phyloP scores from a whole-genome alignment of 768 basidiomycete genomes.

The Terana coerulea region DNA sequence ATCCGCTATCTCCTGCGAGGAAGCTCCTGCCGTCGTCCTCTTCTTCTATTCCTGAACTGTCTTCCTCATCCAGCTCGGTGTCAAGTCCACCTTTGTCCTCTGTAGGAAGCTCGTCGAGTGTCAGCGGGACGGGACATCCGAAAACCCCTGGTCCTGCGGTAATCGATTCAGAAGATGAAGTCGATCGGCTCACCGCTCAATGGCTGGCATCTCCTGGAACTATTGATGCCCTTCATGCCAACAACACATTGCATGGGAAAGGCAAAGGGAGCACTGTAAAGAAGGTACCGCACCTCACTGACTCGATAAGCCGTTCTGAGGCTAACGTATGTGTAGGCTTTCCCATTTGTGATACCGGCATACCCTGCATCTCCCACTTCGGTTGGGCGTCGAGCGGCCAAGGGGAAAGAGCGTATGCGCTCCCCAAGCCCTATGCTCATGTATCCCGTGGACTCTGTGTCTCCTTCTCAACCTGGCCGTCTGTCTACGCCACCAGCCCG shows the following conservation, averaged over 20 bases:
- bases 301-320: background rate
- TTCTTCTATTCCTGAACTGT: conserved; percentile 56
- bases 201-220: conserved; percentile 12
- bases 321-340: background rate
- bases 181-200: conserved; percentile 12
- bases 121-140: background rate
- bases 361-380: conserved; percentile 12
- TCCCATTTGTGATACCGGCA: conserved; percentile 4
- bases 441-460: background rate
- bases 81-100: conserved; percentile 54
- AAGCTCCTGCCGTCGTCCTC: conserved; percentile 19
- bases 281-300: background rate
- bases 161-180: conserved; percentile 10
- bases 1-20: conserved; percentile 9
- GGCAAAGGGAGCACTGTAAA: background rate
- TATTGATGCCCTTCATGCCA: conserved; percentile 3
- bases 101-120: conserved; percentile 12
- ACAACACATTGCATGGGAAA: background rate
- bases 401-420: conserved; percentile 7
- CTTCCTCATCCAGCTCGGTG: conserved; percentile 59
- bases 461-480: background rate
- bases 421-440: conserved; percentile 7
- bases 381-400: background rate
- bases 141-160: background rate
- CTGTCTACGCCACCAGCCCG: conserved; percentile 34